phyloP scores from a whole-genome alignment of 208 protist species.

The Trypanosoma mega region DNA sequence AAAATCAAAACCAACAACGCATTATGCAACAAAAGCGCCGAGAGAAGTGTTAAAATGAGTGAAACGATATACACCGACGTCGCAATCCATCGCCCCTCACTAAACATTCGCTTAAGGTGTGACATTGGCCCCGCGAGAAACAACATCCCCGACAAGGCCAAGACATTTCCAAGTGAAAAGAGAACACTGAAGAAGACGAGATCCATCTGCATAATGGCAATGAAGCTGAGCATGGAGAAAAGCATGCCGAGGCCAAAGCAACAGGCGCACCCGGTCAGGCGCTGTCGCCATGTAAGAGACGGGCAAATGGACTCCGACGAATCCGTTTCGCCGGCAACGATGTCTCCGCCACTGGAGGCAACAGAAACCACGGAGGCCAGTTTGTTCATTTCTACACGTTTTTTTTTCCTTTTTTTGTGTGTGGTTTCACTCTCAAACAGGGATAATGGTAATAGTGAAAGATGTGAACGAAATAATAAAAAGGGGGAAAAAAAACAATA shows the following conservation, averaged over 20 bases:
- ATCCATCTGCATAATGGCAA: conserved; percentile 59
- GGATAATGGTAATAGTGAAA: no score
- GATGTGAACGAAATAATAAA: no score
- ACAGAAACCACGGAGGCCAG: conserved; percentile 43
- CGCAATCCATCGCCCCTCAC: conserved; percentile 71
- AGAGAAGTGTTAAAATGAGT: conserved; percentile 71
- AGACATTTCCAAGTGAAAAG: conserved; percentile 66
- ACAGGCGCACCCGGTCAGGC: conserved; percentile 55
- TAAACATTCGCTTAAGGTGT: conserved; percentile 85
- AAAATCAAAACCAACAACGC: conserved; percentile 56
- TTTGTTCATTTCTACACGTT: conserved; percentile 53
- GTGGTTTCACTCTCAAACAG: no score
- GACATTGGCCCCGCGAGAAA: conserved; percentile 78
- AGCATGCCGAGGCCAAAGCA: conserved; percentile 55
- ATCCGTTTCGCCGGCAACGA: conserved; percentile 22
- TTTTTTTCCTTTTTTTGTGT: no score
- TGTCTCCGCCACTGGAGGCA: conserved; percentile 19
- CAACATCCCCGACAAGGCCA: conserved; percentile 50
- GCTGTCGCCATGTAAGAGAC: conserved; percentile 70
- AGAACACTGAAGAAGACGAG: conserved; percentile 75
- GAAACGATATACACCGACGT: conserved; percentile 68
- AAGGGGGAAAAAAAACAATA: no score
- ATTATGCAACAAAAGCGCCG: conserved; percentile 52
- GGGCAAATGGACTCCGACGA: conserved; percentile 66
- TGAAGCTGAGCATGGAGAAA: conserved; percentile 62